Conservation (phyloP, 2,329 filamentous ascomycete genomes). For the Talaromyces rugulosus region DNA sequence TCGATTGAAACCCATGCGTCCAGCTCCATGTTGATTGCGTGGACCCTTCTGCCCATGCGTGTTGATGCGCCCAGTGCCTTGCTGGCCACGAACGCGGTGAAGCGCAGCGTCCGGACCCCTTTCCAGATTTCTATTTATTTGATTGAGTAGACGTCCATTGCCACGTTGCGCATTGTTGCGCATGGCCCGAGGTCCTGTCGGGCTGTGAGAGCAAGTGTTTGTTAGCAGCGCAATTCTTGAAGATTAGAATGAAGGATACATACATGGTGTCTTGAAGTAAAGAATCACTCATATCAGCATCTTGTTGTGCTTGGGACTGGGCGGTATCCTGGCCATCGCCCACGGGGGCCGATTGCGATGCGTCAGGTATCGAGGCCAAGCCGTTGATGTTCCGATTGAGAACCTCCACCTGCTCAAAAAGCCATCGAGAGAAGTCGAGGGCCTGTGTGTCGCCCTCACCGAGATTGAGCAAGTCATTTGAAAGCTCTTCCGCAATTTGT, state of each 20-base stretch:
- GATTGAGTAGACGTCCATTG: slow-evolving; percentile 78
- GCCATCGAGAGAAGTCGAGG: slow-evolving; percentile 80
- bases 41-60: slow-evolving; percentile 71
- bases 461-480: slow-evolving; percentile 78
- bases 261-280: slow-evolving; percentile 38
- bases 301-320: slow-evolving; percentile 45
- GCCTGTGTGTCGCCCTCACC: slow-evolving; percentile 78
- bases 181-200: slow-evolving; percentile 94
- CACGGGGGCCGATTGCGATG: slow-evolving; percentile 29
- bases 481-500: slow-evolving; percentile 82
- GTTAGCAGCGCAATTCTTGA: slow-evolving; percentile 34
- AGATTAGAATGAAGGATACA: slow-evolving; percentile 14
- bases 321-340: slow-evolving; percentile 33
- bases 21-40: slow-evolving; percentile 47
- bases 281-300: slow-evolving; percentile 68
- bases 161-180: slow-evolving; percentile 65
- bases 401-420: slow-evolving; percentile 79
- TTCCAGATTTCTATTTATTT: slow-evolving; percentile 79
- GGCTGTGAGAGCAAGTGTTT: slow-evolving; percentile 50
- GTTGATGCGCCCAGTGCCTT: slow-evolving; percentile 75
- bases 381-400: slow-evolving; percentile 63
- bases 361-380: slow-evolving; percentile 23
- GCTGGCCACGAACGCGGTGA: slow-evolving; percentile 71
- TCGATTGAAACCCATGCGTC: slow-evolving; percentile 45
- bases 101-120: slow-evolving; percentile 69